Conservation (phyloP, 495 filamentous ascomycete genomes). For the Immersiella caudata region DNA sequence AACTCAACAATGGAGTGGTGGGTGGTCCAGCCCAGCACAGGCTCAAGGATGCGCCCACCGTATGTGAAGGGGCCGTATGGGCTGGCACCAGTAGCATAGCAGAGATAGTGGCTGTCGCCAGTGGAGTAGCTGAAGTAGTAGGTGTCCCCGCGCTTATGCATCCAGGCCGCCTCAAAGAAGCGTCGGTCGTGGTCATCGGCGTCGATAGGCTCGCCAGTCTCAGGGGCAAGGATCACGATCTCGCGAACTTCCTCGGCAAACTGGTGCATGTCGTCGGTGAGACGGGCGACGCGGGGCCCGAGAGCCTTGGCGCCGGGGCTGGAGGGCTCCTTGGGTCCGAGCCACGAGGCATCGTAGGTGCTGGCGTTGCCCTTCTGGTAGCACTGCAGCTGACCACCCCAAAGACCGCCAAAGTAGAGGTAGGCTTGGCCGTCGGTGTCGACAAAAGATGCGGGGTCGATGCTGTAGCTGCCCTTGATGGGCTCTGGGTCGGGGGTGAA, state of each 20-base stretch:
- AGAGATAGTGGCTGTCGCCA: constrained; percentile 72
- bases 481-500: constrained; percentile 60
- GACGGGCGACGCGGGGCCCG: constrained; percentile 61
- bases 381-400: constrained; percentile 71
- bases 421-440: constrained; percentile 64
- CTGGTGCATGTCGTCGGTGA: constrained; percentile 63
- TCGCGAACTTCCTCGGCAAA: constrained; percentile 55
- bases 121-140: constrained; percentile 81
- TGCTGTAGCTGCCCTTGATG: constrained; percentile 62
- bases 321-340: constrained; percentile 57
- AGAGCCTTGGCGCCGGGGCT: constrained; percentile 55
- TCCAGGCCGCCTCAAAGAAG: constrained; percentile 81
- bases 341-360: constrained; percentile 52
- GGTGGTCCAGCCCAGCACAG: constrained; percentile 77
- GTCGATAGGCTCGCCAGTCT: constrained; percentile 57
- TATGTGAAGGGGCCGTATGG: constrained; percentile 73
- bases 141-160: constrained; percentile 64
- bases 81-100: constrained; percentile 61
- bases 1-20: constrained; percentile 79
- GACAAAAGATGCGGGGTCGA: constrained; percentile 67
- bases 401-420: constrained; percentile 68
- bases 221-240: constrained; percentile 59
- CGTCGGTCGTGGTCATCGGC: constrained; percentile 70
- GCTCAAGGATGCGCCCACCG: constrained; percentile 69
- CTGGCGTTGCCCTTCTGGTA: constrained; percentile 45